Base-by-base conservation (phyloP, 257 asterid genomes). In the Primulina tabacum region DNA sequence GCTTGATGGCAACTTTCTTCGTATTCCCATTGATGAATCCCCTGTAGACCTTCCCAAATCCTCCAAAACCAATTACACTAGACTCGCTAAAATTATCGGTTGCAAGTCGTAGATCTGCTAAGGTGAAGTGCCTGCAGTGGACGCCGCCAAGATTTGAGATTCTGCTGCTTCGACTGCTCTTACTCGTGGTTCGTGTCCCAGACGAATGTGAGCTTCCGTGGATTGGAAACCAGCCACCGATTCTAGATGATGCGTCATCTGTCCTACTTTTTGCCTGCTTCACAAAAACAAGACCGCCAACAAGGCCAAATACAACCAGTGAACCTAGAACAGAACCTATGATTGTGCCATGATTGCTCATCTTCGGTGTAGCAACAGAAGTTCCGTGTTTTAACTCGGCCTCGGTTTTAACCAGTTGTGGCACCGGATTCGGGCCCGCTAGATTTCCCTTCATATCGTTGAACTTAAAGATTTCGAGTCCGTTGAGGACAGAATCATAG, bases 21-120 rank as follows among this genome's bases (percentile, higher is more conserved):
- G 71, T 35, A 6, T 67, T 73, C 40, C 86, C 93, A 26, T 87
- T 88, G 1, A 87, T 80, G 29, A 14, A 66, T 0, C 97, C 92
- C 75, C 67, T 87, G 37, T 87, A 92, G 0, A 92, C 98, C 71
- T 86, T 92, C 7, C 96, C 98, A 26, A 89, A 92, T 29, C 97
- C 97, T 38, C 96, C 97, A 30, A 89, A 87, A 17, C 97, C 97
- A 33, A 92, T 78, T 2, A 87, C 87, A 26, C 71, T 74, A 2
- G 85, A 68, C 73, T 92, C 97, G 2, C 79, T 81, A 60, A 92
- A 92, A 33, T 77, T 68, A 17, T 78, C 68, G 0, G 97, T 86
- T 56, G 81, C 94, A 0, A 57, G 78, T 57, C 67, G 76, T 61
- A 92, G 83, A 81, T 92, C 96, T 2, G 81, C 70, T 63, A 89